Base-by-base conservation (phyloP, 257 asterid genomes). In the Coffea eugenioides region DNA sequence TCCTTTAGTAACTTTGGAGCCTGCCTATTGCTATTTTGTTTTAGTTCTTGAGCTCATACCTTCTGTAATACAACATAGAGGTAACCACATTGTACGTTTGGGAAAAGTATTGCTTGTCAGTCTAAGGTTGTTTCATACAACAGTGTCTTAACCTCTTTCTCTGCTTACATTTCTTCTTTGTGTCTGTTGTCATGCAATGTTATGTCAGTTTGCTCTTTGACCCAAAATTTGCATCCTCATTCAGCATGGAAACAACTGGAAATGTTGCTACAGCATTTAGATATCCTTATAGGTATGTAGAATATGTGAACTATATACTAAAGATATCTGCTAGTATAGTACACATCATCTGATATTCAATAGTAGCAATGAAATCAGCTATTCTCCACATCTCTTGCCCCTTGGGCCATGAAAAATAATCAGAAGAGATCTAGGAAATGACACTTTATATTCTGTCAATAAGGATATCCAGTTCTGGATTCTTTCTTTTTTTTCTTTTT, bases 1-100 rank as follows among this genome's bases (percentile, higher is more conserved):
- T 14, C 21, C 5, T 71, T 46, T 79, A 27, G 78, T 54, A 64
- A 66, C 36, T 61, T 31, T 73, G 62, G 25, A 73, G 54, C 64
- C 43, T 43, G 34, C 21, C 12, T 16, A 10, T 18, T 48, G 8
- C 51, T 31, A 61, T 39, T 48, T 39, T 25, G 8, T 51, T 52
- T 59, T 49, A 21, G 45, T 49, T 74, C 66, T 65, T 15, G 31
- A 76, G 64, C 18, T 69, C 1, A 16, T 62, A 62, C 34, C 9
- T 56, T 43, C 57, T 57, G 36, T 56, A 11, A 74, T 36, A 16
- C 69, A 74, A 18, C 68, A 54, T 36, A 56, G 3, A 43, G 36
- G 15, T 56, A 20, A 56, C 25, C n/a, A 18, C 45, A 20, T 48
- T 54, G 36, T 15, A 43, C 39, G 67, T 41, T 31, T 31, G 67